Base-by-base conservation (phyloP, 2,329 filamentous ascomycete species). In the Colletotrichum musicola region DNA sequence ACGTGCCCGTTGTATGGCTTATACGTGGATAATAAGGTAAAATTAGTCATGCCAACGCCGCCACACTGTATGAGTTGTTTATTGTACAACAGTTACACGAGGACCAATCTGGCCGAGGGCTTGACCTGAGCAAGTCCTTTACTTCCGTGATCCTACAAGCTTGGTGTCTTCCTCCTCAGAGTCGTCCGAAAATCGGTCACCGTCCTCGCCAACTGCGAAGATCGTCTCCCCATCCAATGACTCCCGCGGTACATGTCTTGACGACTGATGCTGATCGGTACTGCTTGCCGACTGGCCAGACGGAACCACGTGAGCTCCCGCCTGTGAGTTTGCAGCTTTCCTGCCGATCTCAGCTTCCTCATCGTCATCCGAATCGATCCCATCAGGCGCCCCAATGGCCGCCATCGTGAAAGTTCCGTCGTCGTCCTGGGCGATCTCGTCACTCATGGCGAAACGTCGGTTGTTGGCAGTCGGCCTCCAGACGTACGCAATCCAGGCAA, bases 391-490 rank as follows among this genome's bases (percentile, higher is more conserved):
- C 59, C 93, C 94, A 71, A 99, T 92, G 64, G 96, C 96, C 56
- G 93, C 93, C 77, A 99, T 97, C 77, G 98, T 96, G 78, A 99
- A 99, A 53, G 85, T 88, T 42, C 96, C 96, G 77, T 98, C 95
- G 74, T 99, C 96, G 75, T 99, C 96, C 87, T 98, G 96, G 3
- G 96, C 95, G 77, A 99, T 92, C 88, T 99, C 96, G 76, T 99
- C 96, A 82, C 93, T 97, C 96, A 99, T 99, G 71, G 96, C 96
- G 76, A 99, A 99, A 65, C 96, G 90, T 74, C 95, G 89, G 82
- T 99, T 99, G 82, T 99, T 98, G 60, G 93, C 94, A 22, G 95
- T 98, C 6, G 96, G 96, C 55, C 96, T 88, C 96, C 96, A 99
- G 61, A 99, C 86, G 79, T 98, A 99, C 22, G 96, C 94, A 72